Percentiles rank a stretch among this genome's conserved stretches.
Evolutionary conservation across 768 basidiomycete genomes (phyloP).

Genomic region (Termitomyces sp.): DNA sequence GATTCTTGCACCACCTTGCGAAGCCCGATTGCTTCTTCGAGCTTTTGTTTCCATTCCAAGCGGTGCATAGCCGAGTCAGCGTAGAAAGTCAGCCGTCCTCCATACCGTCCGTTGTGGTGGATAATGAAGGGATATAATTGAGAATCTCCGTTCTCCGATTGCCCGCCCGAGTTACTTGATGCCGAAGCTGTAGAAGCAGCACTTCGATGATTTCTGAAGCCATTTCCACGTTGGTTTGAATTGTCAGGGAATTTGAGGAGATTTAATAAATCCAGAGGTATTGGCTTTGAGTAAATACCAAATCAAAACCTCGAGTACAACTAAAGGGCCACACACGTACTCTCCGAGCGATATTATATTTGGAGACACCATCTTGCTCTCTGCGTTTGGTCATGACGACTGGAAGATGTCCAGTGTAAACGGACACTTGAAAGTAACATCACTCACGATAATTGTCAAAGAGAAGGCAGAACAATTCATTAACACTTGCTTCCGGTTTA

Average conservation of each 20-base stretch:
- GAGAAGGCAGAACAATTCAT: slow-evolving; percentile 79
- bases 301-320: neutral
- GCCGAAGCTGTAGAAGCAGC: slow-evolving; percentile 12
- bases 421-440: neutral
- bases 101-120: slow-evolving; percentile 81
- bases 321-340: slow-evolving; percentile 35
- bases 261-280: slow-evolving; percentile 85
- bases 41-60: slow-evolving; percentile 82
- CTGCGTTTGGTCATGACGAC: slow-evolving; percentile 83
- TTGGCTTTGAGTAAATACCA: slow-evolving; percentile 48
- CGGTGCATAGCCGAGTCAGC: slow-evolving; percentile 71
- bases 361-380: slow-evolving; percentile 66
- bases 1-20: slow-evolving; percentile 86
- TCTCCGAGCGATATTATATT: slow-evolving; percentile 73
- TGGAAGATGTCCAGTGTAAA: slow-evolving; percentile 21
- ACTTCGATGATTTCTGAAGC: slow-evolving; percentile 57
- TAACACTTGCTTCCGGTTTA: slow-evolving; percentile 73
- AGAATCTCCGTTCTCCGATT: slow-evolving; percentile 50
- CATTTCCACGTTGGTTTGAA: slow-evolving; percentile 60
- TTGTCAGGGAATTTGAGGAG: slow-evolving; percentile 77
- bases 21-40: slow-evolving; percentile 85
- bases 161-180: slow-evolving; percentile 16
- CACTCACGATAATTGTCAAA: slow-evolving; percentile 91
- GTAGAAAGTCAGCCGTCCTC: slow-evolving; percentile 79
- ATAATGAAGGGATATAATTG: slow-evolving; percentile 85